Evolutionary conservation across 73 alveolate genomes (phyloP).

Genomic region (Paramecium sonneborni): DNA sequence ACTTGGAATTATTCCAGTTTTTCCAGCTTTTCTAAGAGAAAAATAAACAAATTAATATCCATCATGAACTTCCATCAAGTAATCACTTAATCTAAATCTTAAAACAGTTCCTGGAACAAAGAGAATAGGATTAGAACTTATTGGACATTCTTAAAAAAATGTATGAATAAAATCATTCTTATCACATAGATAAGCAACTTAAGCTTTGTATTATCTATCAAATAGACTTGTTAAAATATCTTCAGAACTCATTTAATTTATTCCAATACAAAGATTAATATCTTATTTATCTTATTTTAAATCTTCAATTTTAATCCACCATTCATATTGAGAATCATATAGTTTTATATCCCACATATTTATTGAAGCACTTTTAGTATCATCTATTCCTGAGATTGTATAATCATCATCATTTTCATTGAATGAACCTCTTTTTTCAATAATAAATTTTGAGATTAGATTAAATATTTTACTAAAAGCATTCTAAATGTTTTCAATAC

Average conservation of each 20-base stretch:
- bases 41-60: slow-evolving; percentile 25
- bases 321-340: background rate
- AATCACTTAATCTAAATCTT: slow-evolving; percentile 39
- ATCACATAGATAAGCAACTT: slow-evolving; percentile 54
- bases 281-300: background rate
- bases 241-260: slow-evolving; percentile 51
- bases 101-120: slow-evolving; percentile 46
- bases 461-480: background rate
- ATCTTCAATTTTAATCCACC: slow-evolving; percentile 53
- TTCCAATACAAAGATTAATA: slow-evolving; percentile 27
- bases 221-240: background rate
- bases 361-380: background rate
- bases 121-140: background rate
- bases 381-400: slow-evolving; percentile 11
- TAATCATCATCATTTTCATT: slow-evolving; percentile 56
- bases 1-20: slow-evolving; percentile 49
- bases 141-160: slow-evolving; percentile 49
- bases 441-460: background rate
- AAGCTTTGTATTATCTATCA: slow-evolving; percentile 1
- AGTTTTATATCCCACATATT: slow-evolving; percentile 54
- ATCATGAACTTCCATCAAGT: slow-evolving; percentile 16
- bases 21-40: background rate
- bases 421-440: slow-evolving; percentile 50
- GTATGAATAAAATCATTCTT: slow-evolving; percentile 52
- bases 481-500: background rate